Evolutionary conservation across 164 flowering plant genomes (phyloP), one percentile per base, ranked within the genome.

Genomic region (Kalanchoe fedtschenkoi): DNA sequence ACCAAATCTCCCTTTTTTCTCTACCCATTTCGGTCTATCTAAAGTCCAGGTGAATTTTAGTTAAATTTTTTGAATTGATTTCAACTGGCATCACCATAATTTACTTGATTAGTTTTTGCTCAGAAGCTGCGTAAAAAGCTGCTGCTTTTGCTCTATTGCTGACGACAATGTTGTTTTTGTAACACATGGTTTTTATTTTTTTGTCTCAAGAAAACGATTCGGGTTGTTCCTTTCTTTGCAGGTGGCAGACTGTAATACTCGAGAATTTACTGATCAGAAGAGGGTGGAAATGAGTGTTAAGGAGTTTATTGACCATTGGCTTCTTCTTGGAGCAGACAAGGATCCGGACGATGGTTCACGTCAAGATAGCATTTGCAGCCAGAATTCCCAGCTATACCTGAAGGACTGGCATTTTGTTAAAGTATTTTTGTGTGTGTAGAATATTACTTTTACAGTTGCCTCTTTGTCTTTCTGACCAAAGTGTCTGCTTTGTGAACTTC

Each of bases 371-470:
- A 65, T 38, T 63, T 74, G 66, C 19, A 66, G 47, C 63, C 71
- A 66, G 17, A 66, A 72, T 44, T 55, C 80, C n/a, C 65, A 75
- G 42, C 73, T 90, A 16, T 93, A 93, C 80, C 71, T 93, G 77
- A 93, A 90, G 74, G 99, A 90, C 65, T 90, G 99, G 97, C 97
- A 93, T 79, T 90, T 93, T 77, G 92, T 83, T 1, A 90, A 88
- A 91, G 97, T 83, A 51, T 22, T 57, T 24, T 0, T 39, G n/a
- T n/a, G n/a, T 47, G 42, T 41, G n/a, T 37, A 35, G 5, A 32
- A 14, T 56, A 22, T 53, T 64, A 44, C n/a, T n/a, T n/a, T n/a
- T n/a, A 22, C 3, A 19, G 53, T 11, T 29, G n/a, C 30, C 30
- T 47, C 8, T 24, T n/a, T n/a, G 3, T 47, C 10, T 47, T 24